A percentile compares a stretch with the other conserved stretches of the same genome.
phyloP scores from a whole-genome alignment of 2,329 filamentous ascomycete genomes.

The Lachnellula suecica region DNA sequence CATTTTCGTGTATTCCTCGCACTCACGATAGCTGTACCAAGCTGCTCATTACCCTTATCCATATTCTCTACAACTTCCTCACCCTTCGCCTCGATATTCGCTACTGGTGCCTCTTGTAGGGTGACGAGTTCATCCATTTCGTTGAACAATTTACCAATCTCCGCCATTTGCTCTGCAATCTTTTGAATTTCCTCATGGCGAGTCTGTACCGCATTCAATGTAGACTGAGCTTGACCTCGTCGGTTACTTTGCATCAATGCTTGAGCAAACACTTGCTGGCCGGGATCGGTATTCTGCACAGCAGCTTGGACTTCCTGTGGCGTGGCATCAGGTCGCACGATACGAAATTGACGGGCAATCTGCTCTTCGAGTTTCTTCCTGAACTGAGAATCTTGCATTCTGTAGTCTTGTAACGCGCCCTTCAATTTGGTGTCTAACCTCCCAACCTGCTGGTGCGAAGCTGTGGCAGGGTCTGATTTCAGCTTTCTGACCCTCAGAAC shows the following conservation, averaged over 20 bases:
- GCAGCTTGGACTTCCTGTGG: constrained; percentile 77
- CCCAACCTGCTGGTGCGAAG: constrained; percentile 72
- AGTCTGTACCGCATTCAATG: constrained; percentile 75
- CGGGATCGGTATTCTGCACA: constrained; percentile 64
- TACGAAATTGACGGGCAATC: constrained; percentile 85
- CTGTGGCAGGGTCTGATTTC: constrained; percentile 78
- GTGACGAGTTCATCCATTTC: constrained; percentile 84
- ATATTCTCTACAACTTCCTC: constrained; percentile 85
- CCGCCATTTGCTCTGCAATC: constrained; percentile 87
- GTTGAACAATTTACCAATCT: constrained; percentile 84
- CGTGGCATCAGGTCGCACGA: constrained; percentile 78
- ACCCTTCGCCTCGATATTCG: constrained; percentile 81
- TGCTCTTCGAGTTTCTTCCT: constrained; percentile 78
- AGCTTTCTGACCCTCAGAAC: constrained; percentile 77
- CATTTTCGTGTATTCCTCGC: constrained; percentile 66
- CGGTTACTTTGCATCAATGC: constrained; percentile 80
- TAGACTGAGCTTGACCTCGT: constrained; percentile 76
- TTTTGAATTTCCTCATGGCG: constrained; percentile 86
- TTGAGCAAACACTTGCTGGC: constrained; percentile 82
- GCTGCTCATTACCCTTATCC: constrained; percentile 80
- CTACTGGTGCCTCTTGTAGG: constrained; percentile 79
- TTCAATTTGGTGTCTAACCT: constrained; percentile 79
- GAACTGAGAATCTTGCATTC: constrained; percentile 77
- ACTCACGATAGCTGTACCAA: constrained; percentile 77
- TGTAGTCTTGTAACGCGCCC: constrained; percentile 77